These are phyloP conservation scores for Quercus wislizeni DNA, from an alignment of 306 rosid species.

Conservation along the genomic window DNA sequence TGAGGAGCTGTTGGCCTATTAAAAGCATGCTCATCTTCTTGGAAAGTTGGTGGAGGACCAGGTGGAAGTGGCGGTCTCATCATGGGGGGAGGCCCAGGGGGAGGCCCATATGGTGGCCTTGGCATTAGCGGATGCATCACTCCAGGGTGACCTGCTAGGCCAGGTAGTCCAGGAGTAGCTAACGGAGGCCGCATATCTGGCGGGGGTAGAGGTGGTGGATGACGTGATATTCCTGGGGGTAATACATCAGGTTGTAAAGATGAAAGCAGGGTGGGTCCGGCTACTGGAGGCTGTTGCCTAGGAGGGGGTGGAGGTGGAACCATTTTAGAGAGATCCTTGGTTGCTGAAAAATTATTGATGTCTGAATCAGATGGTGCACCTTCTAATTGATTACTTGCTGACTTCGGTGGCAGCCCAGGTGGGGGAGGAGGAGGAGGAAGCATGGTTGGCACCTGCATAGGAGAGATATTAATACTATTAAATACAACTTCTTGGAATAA, in stretches of 20 bases:
- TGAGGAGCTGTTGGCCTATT: conserved; percentile 46
- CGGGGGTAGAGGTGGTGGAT: conserved; percentile 86
- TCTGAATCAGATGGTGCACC: conserved; percentile 49
- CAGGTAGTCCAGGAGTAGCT: conserved; percentile 62
- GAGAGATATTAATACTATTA: conserved; percentile 18
- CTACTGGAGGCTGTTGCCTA: conserved; percentile 61
- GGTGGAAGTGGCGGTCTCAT: conserved; percentile 99
- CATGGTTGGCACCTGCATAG: conserved; percentile 51
- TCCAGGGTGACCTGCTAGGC: conserved; percentile 76
- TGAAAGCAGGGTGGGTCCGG: conserved; percentile 61
- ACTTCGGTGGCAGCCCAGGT: conserved; percentile 57
- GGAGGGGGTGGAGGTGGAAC: conserved; percentile 88
- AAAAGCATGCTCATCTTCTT: conserved; percentile 57
- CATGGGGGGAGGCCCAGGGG: conserved; percentile 97
- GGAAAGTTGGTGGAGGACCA: conserved; percentile 93
- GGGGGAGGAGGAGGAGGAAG: conserved; percentile 96
- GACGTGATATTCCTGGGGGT: conserved; percentile 87
- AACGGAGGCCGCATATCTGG: conserved; percentile 82
- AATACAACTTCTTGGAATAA: conserved; percentile 16
- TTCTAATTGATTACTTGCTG: conserved; percentile 54
- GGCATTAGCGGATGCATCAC: conserved; percentile 79
- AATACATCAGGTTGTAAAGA: conserved; percentile 69
- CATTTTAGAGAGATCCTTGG: conserved; percentile 60
- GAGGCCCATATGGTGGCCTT: conserved; percentile 95
- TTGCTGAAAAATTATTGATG: conserved; percentile 37